A percentile compares a stretch with the other conserved stretches of the same genome.
phyloP scores from a whole-genome alignment of 2,329 filamentous ascomycete species.

The Talaromyces atroroseus region DNA sequence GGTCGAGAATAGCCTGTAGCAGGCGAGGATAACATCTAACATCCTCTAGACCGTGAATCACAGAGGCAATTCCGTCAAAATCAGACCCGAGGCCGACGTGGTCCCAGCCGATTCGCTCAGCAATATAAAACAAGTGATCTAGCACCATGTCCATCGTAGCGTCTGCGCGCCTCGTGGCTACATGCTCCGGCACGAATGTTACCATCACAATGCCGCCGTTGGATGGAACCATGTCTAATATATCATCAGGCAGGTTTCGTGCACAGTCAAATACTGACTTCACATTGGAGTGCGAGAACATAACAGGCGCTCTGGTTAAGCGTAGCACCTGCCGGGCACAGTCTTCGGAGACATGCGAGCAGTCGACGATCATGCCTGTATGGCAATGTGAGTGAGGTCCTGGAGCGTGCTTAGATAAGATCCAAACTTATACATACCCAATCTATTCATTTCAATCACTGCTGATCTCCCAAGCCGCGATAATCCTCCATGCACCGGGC shows the following conservation, averaged over 20 bases:
- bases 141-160: background rate
- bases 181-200: background rate
- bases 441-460: background rate
- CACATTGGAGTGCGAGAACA: background rate
- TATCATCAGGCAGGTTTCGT: background rate
- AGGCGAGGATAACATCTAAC: background rate
- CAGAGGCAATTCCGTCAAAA: background rate
- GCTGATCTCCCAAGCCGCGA: background rate
- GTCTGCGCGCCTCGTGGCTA: background rate
- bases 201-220: background rate
- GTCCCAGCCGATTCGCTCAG: background rate
- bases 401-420: no score
- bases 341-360: background rate
- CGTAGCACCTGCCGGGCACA: background rate
- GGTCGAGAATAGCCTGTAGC: background rate
- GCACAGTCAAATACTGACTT: background rate
- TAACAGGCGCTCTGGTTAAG: background rate
- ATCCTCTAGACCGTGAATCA: background rate
- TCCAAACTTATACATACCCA: background rate
- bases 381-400: background rate
- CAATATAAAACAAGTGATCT: background rate
- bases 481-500: background rate
- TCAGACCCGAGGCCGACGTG: background rate
- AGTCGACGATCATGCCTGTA: background rate
- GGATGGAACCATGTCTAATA: background rate